These are phyloP conservation scores for Drechslerella coelobrocha DNA, from an alignment of 2,329 filamentous ascomycete genomes.

Conservation along the genomic window DNA sequence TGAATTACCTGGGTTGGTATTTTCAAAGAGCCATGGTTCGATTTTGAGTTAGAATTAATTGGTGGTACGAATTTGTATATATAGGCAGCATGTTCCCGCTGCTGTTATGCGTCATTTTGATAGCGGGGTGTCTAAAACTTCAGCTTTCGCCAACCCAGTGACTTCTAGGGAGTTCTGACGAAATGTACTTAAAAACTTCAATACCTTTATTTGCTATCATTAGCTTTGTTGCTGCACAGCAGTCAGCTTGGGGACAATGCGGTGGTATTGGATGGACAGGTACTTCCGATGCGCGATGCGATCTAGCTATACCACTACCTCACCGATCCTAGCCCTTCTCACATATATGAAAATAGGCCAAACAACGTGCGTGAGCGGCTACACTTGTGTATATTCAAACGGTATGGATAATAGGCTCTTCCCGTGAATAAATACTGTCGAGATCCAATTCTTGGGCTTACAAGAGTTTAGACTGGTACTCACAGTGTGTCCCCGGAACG, in stretches of 20 bases:
- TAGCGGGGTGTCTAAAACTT: not conserved
- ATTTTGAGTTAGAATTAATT: not conserved
- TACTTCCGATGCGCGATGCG: not conserved
- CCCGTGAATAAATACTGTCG: too few species aligned
- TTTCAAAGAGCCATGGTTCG: conserved; percentile 32
- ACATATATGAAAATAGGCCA: conserved; percentile 5
- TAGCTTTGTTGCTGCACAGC: conserved; percentile 18
- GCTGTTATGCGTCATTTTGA: not conserved
- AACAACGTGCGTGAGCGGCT: conserved; percentile 37
- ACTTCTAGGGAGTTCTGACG: not conserved
- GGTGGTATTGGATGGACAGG: conserved; percentile 44
- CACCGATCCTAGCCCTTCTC: not conserved
- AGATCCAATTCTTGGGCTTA: too few species aligned
- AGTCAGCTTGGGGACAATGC: conserved; percentile 40
- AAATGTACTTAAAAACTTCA: conserved; percentile 24
- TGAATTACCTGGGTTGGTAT: not conserved
- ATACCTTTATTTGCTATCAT: conserved; percentile 13
- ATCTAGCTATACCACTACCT: not conserved
- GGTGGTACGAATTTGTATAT: not conserved
- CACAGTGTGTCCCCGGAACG: conserved; percentile 31
- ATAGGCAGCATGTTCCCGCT: conserved; percentile 8
- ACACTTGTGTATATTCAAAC: conserved; percentile 34
- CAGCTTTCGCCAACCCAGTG: too few species aligned
- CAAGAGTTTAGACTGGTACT: conserved; percentile 40
- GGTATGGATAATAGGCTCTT: too few species aligned